Evolutionary conservation across 176 grass and related monocot genomes (phyloP), one percentile per base, ranked within the genome.

Genomic region (Carex myosuroides): DNA sequence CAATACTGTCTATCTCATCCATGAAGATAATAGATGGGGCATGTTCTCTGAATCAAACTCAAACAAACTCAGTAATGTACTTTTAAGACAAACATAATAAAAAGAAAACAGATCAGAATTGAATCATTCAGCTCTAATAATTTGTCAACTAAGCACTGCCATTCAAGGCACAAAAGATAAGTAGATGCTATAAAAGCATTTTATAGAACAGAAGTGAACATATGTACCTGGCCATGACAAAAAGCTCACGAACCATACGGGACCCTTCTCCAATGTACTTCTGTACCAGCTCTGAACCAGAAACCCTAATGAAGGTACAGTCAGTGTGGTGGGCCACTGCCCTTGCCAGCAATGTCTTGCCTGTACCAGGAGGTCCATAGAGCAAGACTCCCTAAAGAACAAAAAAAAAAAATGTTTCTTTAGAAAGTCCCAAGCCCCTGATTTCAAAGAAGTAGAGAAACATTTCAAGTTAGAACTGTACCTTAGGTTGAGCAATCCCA

Each of bases 251-350:
- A 48, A 98, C 95, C 95, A 98, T 98, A 22, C 95, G 84, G 64
- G 96, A 98, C 32, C 96, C 96, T 83, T 98, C 96, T 80, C 96
- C 96, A 61, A 98, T 98, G 87, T 98, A 98, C 81, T 98, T 98
- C 75, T 98, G 96, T 86, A 98, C 96, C 89, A 98, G 83, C 81
- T 98, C 96, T 84, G 96, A 98, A 84, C 96, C 96, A 83, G 96
- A 98, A 83, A 98, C 96, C 81, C 96, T 91, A 75, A 98, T 98
- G 65, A 98, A 98, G 12, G 96, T 98, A 82, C 96, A 98, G 84
- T 98, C 96, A 8, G 96, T 98, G 81, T 98, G 96, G 88, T 98
- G 96, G 80, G 96, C 96, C 66, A 98, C 96, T 60, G 92, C 96
- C 87, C 96, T 92, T 54, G 96, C 96, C 86, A 98, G 61, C 35